Conservation (phyloP, 192 early-diverging fungal genomes). For the Rhizoclosmatium sp. region DNA sequence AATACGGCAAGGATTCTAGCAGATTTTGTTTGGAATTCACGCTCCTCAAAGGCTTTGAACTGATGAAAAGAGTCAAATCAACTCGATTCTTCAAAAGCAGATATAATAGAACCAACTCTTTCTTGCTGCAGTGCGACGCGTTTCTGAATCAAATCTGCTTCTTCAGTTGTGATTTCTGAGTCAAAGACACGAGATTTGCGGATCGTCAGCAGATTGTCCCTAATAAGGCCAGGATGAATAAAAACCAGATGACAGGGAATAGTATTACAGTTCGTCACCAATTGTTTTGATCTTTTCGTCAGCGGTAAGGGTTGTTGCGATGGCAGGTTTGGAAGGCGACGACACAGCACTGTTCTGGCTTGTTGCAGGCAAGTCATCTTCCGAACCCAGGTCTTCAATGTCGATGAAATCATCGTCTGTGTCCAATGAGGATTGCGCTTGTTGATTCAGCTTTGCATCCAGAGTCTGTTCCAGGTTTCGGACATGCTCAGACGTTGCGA, state of each 20-base stretch:
- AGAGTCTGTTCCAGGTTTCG: too few relatives aligned
- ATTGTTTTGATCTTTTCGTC: not conserved
- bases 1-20: slow-evolving; percentile 80
- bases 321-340: not conserved
- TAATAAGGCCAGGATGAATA: not conserved
- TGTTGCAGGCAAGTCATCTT: not conserved
- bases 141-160: slow-evolving; percentile 89
- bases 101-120: slow-evolving; percentile 49
- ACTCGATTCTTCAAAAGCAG: not conserved
- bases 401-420: not conserved
- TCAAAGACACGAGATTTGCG: slow-evolving; percentile 89
- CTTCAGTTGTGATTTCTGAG: slow-evolving; percentile 85
- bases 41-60: slow-evolving; percentile 87
- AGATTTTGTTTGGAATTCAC: slow-evolving; percentile 82
- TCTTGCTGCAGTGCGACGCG: slow-evolving; percentile 89
- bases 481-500: too few relatives aligned
- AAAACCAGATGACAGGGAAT: not conserved
- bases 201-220: slow-evolving; percentile 47
- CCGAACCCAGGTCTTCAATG: not conserved
- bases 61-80: slow-evolving; percentile 28
- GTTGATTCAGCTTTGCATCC: not conserved
- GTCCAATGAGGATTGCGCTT: not conserved
- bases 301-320: not conserved
- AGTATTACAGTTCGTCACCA: not conserved
- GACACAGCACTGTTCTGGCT: not conserved